phyloP scores from a whole-genome alignment of 2,329 filamentous ascomycete genomes.

The Phaeosphaeria sp. region DNA sequence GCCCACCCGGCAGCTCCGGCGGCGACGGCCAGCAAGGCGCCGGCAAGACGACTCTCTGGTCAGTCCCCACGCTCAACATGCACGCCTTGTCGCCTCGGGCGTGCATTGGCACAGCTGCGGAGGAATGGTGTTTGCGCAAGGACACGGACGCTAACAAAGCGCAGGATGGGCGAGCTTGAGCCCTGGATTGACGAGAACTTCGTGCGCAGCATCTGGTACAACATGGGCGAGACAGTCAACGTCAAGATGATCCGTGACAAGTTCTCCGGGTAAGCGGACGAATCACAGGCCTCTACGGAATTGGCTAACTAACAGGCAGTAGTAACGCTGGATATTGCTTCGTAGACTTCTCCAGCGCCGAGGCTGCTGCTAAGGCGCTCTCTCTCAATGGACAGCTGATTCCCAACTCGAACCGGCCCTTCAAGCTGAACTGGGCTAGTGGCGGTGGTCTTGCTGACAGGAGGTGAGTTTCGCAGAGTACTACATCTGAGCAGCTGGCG shows the following conservation, averaged over 20 bases:
- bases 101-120: conserved; percentile 6
- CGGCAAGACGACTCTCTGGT: conserved; percentile 62
- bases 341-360: conserved; percentile 85
- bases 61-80: conserved; percentile 26
- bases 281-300: conserved; percentile 17
- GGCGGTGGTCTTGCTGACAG: conserved; percentile 94
- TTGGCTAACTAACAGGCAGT: conserved; percentile 60
- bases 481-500: conserved; percentile 1
- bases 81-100: not conserved
- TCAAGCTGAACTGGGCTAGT: conserved; percentile 99
- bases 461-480: conserved; percentile 63
- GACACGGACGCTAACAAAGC: conserved; percentile 27
- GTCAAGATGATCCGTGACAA: conserved; percentile 99
- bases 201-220: conserved; percentile 92
- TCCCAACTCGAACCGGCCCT: conserved; percentile 90
- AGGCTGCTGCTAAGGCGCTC: conserved; percentile 91
- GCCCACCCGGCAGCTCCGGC: conserved; percentile 45
- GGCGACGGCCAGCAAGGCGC: conserved; percentile 49
- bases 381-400: conserved; percentile 86
- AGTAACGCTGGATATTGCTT: conserved; percentile 99
- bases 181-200: conserved; percentile 99
- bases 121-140: not conserved
- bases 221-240: conserved; percentile 92
- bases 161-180: conserved; percentile 98
- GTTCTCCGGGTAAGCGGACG: conserved; percentile 80